Conservation (phyloP, 257 asterid species). For the Ligustrum vulgare region DNA sequence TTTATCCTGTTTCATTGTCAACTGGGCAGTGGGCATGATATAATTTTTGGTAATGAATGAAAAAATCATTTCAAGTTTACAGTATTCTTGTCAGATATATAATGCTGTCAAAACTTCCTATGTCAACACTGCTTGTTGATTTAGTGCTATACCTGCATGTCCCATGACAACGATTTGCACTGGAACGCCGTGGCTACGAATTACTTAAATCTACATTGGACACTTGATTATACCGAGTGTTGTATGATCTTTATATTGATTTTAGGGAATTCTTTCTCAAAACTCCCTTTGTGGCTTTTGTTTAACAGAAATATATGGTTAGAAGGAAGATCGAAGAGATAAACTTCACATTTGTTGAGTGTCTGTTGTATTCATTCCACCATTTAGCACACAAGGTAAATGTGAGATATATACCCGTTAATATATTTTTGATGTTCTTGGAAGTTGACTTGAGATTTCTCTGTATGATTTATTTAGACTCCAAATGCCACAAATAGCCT, state of each 20-base stretch:
- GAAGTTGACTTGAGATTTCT: neutral
- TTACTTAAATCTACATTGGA: neutral
- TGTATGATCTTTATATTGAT: neutral
- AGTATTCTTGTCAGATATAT: neutral
- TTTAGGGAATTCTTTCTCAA: conserved; percentile 8
- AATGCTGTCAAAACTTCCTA: too few relatives aligned
- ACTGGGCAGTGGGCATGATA: neutral
- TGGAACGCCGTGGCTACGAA: too few relatives aligned
- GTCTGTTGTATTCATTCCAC: conserved; percentile 79
- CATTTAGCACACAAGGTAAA: conserved; percentile 89
- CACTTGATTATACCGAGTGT: neutral
- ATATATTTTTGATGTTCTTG: conserved; percentile 6
- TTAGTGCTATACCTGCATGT: too few relatives aligned
- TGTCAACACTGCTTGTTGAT: too few relatives aligned
- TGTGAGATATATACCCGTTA: neutral
- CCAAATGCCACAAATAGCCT: conserved; percentile 91
- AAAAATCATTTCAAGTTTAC: neutral
- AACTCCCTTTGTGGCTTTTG: conserved; percentile 6
- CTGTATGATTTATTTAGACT: conserved; percentile 50
- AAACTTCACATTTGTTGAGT: conserved; percentile 69
- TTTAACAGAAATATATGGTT: conserved; percentile 81
- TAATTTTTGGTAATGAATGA: neutral
- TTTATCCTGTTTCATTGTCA: neutral
- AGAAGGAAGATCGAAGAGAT: conserved; percentile 88
- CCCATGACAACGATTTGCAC: too few relatives aligned